phyloP scores from a whole-genome alignment of 2,329 filamentous ascomycete species.

The Furcasterigmium sp. region DNA sequence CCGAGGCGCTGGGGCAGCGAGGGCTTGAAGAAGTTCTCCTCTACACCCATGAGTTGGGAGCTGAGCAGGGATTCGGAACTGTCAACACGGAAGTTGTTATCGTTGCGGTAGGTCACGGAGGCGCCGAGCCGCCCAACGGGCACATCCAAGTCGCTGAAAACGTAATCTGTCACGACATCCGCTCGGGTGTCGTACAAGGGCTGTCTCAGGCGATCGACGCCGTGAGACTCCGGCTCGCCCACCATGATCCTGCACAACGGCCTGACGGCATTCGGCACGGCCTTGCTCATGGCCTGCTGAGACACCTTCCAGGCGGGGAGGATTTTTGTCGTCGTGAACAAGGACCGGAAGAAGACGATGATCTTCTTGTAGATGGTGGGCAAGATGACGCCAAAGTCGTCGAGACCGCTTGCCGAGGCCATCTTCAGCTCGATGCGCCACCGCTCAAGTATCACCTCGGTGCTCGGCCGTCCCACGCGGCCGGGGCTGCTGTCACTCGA shows the following conservation, averaged over 20 bases:
- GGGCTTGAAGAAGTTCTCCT: slow-evolving; percentile 81
- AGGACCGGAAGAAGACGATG: slow-evolving; percentile 86
- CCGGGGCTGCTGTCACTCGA: slow-evolving; percentile 42
- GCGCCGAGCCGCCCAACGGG: slow-evolving; percentile 80
- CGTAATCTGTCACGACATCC: slow-evolving; percentile 68
- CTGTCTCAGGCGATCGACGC: slow-evolving; percentile 64
- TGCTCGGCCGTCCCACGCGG: slow-evolving; percentile 37
- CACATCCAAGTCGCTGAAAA: slow-evolving; percentile 79
- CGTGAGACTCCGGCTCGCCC: slow-evolving; percentile 48
- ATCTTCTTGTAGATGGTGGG: slow-evolving; percentile 96
- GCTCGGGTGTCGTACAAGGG: slow-evolving; percentile 61
- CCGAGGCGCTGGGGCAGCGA: slow-evolving; percentile 56
- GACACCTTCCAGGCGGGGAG: slow-evolving; percentile 82
- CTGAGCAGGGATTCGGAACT: slow-evolving; percentile 87
- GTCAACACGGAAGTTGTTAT: slow-evolving; percentile 87
- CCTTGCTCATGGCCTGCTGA: slow-evolving; percentile 67
- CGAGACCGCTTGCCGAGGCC: slow-evolving; percentile 37
- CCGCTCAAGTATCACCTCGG: slow-evolving; percentile 81
- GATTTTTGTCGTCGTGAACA: slow-evolving; percentile 77
- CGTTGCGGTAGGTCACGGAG: slow-evolving; percentile 77
- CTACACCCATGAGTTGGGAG: slow-evolving; percentile 87
- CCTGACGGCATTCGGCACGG: slow-evolving; percentile 60
- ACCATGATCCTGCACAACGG: slow-evolving; percentile 76
- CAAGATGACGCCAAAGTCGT: slow-evolving; percentile 59
- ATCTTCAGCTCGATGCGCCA: slow-evolving; percentile 83